Evolutionary conservation across 2,329 filamentous ascomycete species (phyloP).

Genomic region (Leptographium lundbergii): DNA sequence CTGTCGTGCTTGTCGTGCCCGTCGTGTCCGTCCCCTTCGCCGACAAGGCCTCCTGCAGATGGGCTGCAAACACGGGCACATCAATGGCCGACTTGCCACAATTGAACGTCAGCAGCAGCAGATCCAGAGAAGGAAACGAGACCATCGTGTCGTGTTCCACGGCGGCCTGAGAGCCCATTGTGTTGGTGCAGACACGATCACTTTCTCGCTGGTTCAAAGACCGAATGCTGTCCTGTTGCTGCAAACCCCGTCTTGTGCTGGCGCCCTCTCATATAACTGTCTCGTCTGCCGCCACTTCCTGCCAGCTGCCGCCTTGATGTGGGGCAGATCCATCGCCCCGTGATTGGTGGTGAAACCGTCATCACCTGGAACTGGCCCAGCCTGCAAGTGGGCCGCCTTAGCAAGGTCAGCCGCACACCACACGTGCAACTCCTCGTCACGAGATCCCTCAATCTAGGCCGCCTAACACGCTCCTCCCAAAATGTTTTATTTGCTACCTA

Average conservation of each 20-base stretch:
- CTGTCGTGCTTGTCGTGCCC: too few species aligned
- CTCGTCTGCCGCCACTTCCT: background rate
- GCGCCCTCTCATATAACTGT: background rate
- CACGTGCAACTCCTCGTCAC: background rate
- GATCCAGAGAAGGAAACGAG: conserved; percentile 40
- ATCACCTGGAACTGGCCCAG: background rate
- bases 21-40: conserved; percentile 12
- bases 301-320: background rate
- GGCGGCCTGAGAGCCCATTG: background rate
- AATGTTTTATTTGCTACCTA: background rate
- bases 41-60: conserved; percentile 49
- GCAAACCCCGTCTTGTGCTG: background rate
- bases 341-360: background rate
- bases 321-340: background rate
- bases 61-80: conserved; percentile 54
- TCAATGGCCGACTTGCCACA: conserved; percentile 64
- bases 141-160: conserved; percentile 18
- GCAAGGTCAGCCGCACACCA: background rate
- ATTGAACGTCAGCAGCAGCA: conserved; percentile 83
- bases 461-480: background rate
- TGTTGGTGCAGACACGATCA: background rate
- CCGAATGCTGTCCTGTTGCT: background rate
- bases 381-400: background rate
- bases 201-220: background rate
- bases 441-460: background rate